Conservation (phyloP, 148 eudicot genomes). For the Salicornia ramosissima region DNA sequence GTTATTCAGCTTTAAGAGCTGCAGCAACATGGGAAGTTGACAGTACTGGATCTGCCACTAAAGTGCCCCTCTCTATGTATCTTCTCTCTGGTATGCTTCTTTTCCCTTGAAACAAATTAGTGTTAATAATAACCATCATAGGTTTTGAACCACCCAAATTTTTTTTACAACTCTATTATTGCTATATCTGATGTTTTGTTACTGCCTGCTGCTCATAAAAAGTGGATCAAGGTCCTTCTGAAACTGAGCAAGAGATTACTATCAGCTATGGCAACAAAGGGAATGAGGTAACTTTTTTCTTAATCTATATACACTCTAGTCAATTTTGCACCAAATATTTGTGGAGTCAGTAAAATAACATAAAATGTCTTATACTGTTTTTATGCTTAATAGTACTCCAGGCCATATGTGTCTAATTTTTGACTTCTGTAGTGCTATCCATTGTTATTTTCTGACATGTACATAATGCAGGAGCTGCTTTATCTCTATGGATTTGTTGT, state of each 20-base stretch:
- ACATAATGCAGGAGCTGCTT: conserved; percentile 74
- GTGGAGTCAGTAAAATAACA: neutral
- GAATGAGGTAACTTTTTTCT: conserved; percentile 68
- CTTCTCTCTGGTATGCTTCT: conserved; percentile 67
- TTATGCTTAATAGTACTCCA: neutral
- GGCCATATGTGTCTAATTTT: neutral
- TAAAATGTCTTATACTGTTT: neutral
- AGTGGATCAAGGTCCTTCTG: conserved; percentile 42
- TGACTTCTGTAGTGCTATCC: neutral
- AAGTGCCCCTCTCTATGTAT: conserved; percentile 79
- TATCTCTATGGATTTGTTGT: conserved; percentile 91
- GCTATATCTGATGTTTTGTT: conserved; percentile 3
- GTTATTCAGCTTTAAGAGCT: conserved; percentile 60
- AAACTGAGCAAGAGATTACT: conserved; percentile 59
- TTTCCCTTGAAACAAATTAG: conserved; percentile 11
- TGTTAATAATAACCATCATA: conserved; percentile 4
- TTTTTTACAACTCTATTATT: no score
- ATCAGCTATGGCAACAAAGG: conserved; percentile 97
- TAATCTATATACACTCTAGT: neutral
- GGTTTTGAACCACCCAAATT: neutral
- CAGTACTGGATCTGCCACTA: conserved; percentile 65
- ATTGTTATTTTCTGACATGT: conserved; percentile 12
- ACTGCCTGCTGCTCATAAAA: conserved; percentile 16
- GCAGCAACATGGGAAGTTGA: conserved; percentile 97
- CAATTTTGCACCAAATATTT: neutral